Conservation (phyloP, 2,329 filamentous ascomycete genomes). For the Cladobotryum mycophilum region DNA sequence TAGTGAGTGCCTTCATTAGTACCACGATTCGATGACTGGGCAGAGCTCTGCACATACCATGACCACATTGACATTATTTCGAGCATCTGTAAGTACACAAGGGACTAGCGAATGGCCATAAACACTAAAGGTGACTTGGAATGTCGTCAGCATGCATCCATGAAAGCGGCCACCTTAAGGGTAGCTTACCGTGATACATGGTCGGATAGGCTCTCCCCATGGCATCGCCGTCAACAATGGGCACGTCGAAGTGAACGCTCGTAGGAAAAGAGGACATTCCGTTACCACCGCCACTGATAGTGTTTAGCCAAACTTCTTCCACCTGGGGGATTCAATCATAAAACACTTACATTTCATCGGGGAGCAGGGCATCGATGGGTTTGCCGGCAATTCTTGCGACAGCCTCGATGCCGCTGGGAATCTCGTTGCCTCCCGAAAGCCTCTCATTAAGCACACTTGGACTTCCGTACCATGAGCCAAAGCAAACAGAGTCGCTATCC, state of each 20-base stretch:
- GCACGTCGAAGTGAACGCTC: conserved; percentile 29
- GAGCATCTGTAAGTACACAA: conserved; percentile 31
- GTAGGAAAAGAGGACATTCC: conserved; percentile 30
- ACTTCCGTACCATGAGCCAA: conserved; percentile 40
- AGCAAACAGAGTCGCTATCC: conserved; percentile 34
- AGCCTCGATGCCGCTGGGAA: conserved; percentile 30
- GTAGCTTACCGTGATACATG: conserved; percentile 26
- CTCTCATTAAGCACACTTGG: conserved; percentile 36
- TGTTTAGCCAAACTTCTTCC: not conserved
- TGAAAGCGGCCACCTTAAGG: too few species aligned
- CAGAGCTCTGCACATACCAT: conserved; percentile 18
- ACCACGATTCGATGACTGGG: not conserved
- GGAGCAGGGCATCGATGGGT: conserved; percentile 28
- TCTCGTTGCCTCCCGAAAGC: conserved; percentile 30
- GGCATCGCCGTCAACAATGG: conserved; percentile 31
- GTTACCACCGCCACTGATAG: conserved; percentile 31
- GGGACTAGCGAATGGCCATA: conserved; percentile 32
- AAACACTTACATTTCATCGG: conserved; percentile 32
- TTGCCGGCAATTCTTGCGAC: conserved; percentile 26
- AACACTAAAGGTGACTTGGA: conserved; percentile 30
- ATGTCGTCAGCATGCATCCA: not conserved
- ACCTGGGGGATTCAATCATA: too few species aligned
- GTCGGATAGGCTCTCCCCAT: conserved; percentile 36
- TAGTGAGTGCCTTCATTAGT: conserved; percentile 10
- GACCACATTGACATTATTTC: conserved; percentile 29